phyloP scores from a whole-genome alignment of 768 basidiomycete species.

The Suillus spraguei region DNA sequence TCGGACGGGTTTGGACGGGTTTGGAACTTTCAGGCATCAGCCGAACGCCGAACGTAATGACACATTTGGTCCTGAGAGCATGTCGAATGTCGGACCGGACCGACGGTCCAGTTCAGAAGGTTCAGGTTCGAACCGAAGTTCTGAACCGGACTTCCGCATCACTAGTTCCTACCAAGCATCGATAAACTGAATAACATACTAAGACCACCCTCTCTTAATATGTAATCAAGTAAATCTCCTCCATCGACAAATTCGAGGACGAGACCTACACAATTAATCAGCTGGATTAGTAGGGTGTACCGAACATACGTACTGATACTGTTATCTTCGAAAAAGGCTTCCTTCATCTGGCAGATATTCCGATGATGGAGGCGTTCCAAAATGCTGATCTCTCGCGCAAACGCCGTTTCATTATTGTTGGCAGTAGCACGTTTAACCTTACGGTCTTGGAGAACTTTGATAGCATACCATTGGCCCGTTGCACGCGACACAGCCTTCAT shows the following conservation, averaged over 20 bases:
- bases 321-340: slow-evolving; percentile 71
- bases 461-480: slow-evolving; percentile 77
- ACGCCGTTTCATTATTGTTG: slow-evolving; percentile 37
- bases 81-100: no score
- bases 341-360: slow-evolving; percentile 80
- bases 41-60: no score
- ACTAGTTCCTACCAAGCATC: no score
- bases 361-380: slow-evolving; percentile 76
- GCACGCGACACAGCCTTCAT: slow-evolving; percentile 74
- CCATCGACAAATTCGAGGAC: slow-evolving; percentile 87
- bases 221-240: slow-evolving; percentile 85
- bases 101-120: no score
- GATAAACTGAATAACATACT: slow-evolving; percentile 42
- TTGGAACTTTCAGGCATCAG: no score
- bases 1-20: no score
- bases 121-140: no score
- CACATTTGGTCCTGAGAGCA: no score
- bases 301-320: slow-evolving; percentile 52
- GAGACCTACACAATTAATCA: slow-evolving; percentile 53
- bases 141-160: no score
- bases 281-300: slow-evolving; percentile 10
- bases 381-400: slow-evolving; percentile 78
- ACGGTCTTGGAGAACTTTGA: slow-evolving; percentile 78
- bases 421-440: slow-evolving; percentile 44
- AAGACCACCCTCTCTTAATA: slow-evolving; percentile 61